Base-by-base conservation (phyloP, 2,329 filamentous ascomycete genomes). In the Zymoseptoria passerinii region DNA sequence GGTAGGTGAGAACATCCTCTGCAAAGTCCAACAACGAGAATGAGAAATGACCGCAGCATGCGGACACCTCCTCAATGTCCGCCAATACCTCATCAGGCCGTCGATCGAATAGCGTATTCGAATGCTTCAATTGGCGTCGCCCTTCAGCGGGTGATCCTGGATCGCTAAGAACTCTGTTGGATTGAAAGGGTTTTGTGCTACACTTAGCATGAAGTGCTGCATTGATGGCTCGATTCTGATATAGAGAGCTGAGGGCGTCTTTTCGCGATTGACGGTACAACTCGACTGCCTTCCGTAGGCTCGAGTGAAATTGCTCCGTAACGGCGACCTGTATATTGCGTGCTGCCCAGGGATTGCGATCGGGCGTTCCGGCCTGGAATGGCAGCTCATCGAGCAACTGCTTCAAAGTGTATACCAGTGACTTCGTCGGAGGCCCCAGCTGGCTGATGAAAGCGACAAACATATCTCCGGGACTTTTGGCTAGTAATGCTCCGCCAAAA, bases 31-130 rank as follows among this genome's bases (percentile, higher is more conserved):
- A 83, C 27, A 99, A 78, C 50, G 89, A 95, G 71, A 94, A 96
- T 70, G 89, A 92, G 70, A 97, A 99, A 73, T 97, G 92, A 0
- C 94, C 92, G 69, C 94, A 99, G 58, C 92, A 95, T n/a, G 94
- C 92, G 48, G 92, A 92, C 9, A 97, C 92, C 73, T 99, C 94
- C 72, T 99, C 94, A 58, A 96, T 91, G 72, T 97, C 94, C 2
- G 92, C 94, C 69, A 95, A 87, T 8, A 92, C 81, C 61, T 88
- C 87, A 55, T 90, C 58, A 1, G 62, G 64, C 13, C 57, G 55
- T 44, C 62, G 56, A 27, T 65, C 52, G 55, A 66, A 66, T 8
- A 64, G 55, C 2, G 61, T 63, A 28, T 61, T 61, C 8, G 63
- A 55, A 18, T 58, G 60, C 20, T 48, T 54, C 4, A 49, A 23